Evolutionary conservation across 768 basidiomycete genomes (phyloP), one percentile per base, ranked within the genome.

Genomic region (Suillus paluster): DNA sequence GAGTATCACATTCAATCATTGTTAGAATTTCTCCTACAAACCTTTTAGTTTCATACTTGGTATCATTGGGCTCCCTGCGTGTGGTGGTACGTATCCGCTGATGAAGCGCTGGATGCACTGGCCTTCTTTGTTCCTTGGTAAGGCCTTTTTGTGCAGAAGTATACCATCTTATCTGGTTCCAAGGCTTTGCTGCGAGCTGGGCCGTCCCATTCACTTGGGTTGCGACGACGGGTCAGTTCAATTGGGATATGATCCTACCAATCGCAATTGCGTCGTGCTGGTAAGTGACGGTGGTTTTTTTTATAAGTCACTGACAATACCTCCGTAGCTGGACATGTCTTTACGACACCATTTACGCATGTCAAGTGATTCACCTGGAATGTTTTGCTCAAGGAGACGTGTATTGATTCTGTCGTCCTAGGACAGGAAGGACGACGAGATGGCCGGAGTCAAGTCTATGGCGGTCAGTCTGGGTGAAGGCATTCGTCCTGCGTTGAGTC

Each of bases 121-220:
- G 67, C 69, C 72, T n/a, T 71, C 71, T 53, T 68, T 68, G 30
- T 73, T 71, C 71, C 63, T 73, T 25, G 71, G 70, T 71, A 59
- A 3, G 64, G 21, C 19, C 30, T 55, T 21, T 23, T 38, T 9
- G 19, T 21, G n/a, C 10, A 11, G 42, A 44, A 44, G 42, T 44
- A 21, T 5, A 11, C 42, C 9, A 21, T 44, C 42, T 44, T 44
- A 44, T 21, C 42, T 44, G 42, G 42, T 44, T 44, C 10, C n/a
- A 44, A 21, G 42, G n/a, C n/a, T 44, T 44, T n/a, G n/a, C 42
- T 21, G n/a, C 10, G 4, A 21, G 42, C 42, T 44, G 4, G 42
- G n/a, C n/a, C 42, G 8, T n/a, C n/a, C 42, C 42, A 21, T 44
- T 12, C 10, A 44, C 42, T 21, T 21, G 42, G n/a, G 10, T 44